A percentile compares a stretch with the other conserved stretches of the same genome.
Conservation (phyloP, 73 alveolate species). For the Tetrahymena thermophila region DNA sequence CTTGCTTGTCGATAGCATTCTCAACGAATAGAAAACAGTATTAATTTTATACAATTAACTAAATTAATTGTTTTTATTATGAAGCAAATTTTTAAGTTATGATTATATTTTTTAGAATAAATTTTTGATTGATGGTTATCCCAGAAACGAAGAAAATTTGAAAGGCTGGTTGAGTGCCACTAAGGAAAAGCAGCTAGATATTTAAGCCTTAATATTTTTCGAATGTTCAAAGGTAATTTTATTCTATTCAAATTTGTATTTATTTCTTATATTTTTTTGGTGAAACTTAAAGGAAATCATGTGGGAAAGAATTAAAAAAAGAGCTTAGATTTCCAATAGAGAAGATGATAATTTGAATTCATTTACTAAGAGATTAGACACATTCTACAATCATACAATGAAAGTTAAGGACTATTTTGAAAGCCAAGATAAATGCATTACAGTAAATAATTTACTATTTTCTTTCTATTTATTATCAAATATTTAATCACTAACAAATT, state of each 20-base stretch:
- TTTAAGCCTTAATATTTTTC: slow-evolving; percentile 3
- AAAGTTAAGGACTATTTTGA: slow-evolving; percentile 74
- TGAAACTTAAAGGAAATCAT: slow-evolving; percentile 47
- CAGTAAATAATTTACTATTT: neutral
- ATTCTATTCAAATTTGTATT: neutral
- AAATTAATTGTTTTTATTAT: too few relatives aligned
- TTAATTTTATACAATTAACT: too few relatives aligned
- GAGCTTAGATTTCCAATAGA: slow-evolving; percentile 84
- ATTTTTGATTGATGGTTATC: slow-evolving; percentile 77
- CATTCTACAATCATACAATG: slow-evolving; percentile 78
- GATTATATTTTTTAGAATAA: slow-evolving; percentile 27
- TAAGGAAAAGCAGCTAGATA: slow-evolving; percentile 33
- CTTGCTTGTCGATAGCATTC: neutral
- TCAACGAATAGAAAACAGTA: neutral
- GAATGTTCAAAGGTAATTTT: slow-evolving; percentile 9
- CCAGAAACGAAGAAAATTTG: slow-evolving; percentile 68
- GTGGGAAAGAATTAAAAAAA: slow-evolving; percentile 73
- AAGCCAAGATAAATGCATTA: neutral
- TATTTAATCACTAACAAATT: neutral
- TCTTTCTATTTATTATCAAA: neutral
- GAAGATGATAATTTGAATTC: slow-evolving; percentile 91
- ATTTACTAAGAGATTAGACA: slow-evolving; percentile 79
- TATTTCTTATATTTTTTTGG: neutral
- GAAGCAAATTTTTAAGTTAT: slow-evolving; percentile 31
- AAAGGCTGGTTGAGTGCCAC: slow-evolving; percentile 65